Evolutionary conservation across 495 filamentous ascomycete species (phyloP), one percentile per base, ranked within the genome.

Genomic region (Podospora sp.): DNA sequence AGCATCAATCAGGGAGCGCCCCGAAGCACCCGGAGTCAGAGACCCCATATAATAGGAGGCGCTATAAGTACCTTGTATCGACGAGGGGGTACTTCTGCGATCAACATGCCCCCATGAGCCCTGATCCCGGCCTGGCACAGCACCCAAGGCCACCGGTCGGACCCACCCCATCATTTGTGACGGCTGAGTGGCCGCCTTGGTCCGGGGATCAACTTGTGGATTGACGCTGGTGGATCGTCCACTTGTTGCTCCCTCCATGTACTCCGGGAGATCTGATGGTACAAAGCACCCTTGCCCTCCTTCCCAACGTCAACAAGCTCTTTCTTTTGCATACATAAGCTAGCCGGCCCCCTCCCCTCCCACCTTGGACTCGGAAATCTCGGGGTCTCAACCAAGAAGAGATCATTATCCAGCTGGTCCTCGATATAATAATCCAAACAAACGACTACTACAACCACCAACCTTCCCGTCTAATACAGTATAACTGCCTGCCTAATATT

Each of bases 101-200:
- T 82, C 76, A 72, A 74, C 81, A 69, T 67, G 51, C 35, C 60
- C 60, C 60, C 75, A 72, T 78, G 75, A 75, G 72, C 73, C 76
- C 69, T 79, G 76, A 75, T 80, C 78, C 77, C 80, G 80, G 80
- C 74, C 79, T 82, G 79, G 76, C 79, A 81, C 77, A 72, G 71
- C 71, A 74, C 72, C 75, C 73, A 67, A 72, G 72, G 65, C 75
- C 72, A 69, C 75, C 69, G 53, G 73, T 69, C 68, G 68, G 80
- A 79, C 81, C 81, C 81, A 83, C 81, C n/a, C 71, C 76, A 73
- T 72, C 78, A 78, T 80, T 78, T 82, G 79, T 81, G 77, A 82
- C 80, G 80, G 70, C 65, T 68, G 60, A 69, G 68, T 74, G 72
- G 72, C 69, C 66, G 71, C 70, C 74, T 70, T 75, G 75, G 70